Conservation (phyloP, 805 yeast species). For the Lipomyces anomalus region DNA sequence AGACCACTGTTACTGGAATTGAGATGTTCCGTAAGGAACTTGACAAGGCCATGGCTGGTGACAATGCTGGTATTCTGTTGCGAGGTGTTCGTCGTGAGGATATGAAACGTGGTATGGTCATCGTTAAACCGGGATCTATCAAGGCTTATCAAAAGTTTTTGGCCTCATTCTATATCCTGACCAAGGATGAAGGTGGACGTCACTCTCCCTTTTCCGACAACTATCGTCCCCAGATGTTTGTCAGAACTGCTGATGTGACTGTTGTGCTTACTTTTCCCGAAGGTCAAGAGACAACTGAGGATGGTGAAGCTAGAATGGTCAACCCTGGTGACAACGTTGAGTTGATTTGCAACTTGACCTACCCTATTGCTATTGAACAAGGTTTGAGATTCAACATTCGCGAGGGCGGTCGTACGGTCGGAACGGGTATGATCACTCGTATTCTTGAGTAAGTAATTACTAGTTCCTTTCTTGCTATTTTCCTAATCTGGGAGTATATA, state of each 20-base stretch:
- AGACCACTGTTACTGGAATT: constrained; percentile 95
- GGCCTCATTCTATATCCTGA: constrained; percentile 85
- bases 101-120: constrained; percentile 93
- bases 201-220: constrained; percentile 94
- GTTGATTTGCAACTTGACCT: constrained; percentile 84
- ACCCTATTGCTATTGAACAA: constrained; percentile 89
- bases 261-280: constrained; percentile 86
- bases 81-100: constrained; percentile 99
- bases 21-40: constrained; percentile 99
- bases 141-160: constrained; percentile 90
- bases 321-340: constrained; percentile 98
- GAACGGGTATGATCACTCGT: constrained; percentile 96
- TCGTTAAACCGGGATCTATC: constrained; percentile 87
- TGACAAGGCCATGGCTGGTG: constrained; percentile 98
- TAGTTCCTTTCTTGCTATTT: too few species aligned
- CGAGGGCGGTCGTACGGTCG: constrained; percentile 99
- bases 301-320: constrained; percentile 41
- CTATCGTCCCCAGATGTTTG: constrained; percentile 96
- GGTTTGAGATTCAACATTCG: constrained; percentile 99
- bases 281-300: constrained; percentile 29
- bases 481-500: too few species aligned
- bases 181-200: constrained; percentile 99
- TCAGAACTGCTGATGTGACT: constrained; percentile 95
- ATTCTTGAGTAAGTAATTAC: constrained; percentile 53
- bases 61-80: constrained; percentile 93